A percentile compares a stretch with the other conserved stretches of the same genome.
phyloP scores from a whole-genome alignment of 2,329 filamentous ascomycete species.

The Hypoxylon sp. region DNA sequence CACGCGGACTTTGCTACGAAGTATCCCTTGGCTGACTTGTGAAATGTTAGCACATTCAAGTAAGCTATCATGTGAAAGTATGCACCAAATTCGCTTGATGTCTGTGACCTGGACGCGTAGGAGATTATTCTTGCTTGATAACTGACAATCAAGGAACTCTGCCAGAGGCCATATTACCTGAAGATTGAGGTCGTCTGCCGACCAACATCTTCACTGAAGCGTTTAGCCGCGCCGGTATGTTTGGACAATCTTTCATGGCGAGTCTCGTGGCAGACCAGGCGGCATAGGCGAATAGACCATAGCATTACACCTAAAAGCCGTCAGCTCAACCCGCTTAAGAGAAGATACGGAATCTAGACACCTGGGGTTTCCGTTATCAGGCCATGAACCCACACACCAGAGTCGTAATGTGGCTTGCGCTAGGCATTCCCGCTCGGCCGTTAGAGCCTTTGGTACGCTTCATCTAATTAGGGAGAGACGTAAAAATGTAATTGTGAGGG shows the following conservation, averaged over 20 bases:
- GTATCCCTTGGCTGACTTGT: background rate
- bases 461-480: slow-evolving; percentile 32
- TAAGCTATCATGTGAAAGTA: background rate
- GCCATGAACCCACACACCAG: slow-evolving; percentile 17
- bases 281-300: slow-evolving; percentile 4
- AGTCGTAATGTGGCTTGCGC: slow-evolving; percentile 39
- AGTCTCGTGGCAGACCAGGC: slow-evolving; percentile 15
- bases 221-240: slow-evolving; percentile 30
- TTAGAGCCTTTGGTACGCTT: slow-evolving; percentile 31
- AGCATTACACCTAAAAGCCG: slow-evolving; percentile 12
- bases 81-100: slow-evolving; percentile 7
- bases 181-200: background rate
- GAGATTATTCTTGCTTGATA: slow-evolving; percentile 6
- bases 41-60: background rate
- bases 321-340: slow-evolving; percentile 13
- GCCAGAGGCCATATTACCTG: slow-evolving; percentile 2
- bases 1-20: slow-evolving; percentile 1
- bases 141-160: background rate
- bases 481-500: slow-evolving; percentile 29
- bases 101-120: background rate
- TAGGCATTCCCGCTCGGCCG: slow-evolving; percentile 33
- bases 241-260: background rate
- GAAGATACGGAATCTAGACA: slow-evolving; percentile 10
- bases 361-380: slow-evolving; percentile 7
- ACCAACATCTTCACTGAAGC: slow-evolving; percentile 7